Evolutionary conservation across 1,284 basidiomycete species (phyloP), one percentile per base, ranked within the genome.

Genomic region (Ceratobasidium sp.): DNA sequence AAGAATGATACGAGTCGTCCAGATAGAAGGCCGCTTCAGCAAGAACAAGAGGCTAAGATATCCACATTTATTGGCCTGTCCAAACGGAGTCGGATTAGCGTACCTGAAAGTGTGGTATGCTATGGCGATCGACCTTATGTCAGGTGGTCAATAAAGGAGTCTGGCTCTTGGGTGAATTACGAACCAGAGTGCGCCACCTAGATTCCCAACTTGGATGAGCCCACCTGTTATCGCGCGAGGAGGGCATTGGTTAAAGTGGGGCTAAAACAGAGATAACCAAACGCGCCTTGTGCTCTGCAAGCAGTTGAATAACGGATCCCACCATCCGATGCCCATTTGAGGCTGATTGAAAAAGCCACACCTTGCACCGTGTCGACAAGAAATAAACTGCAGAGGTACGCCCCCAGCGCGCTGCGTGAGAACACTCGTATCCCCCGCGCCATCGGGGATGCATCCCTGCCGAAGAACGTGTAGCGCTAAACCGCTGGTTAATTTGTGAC

Each of bases 71-170:
- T 33, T 38, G 4, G 8, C 38, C 38, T 12, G 8, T 16, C 30
- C 3, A 12, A 60, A 23, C 4, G 10, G 12, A 33, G 35, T 27
- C 30, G 35, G 3, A 35, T 10, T 27, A 8, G 57, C 57, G 10
- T 18, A 60, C 57, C 57, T 60, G 33, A 60, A 60, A 33, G 57
- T 60, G 33, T 60, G 35, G 54, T 41, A n/a, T 0, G 69, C 69
- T 18, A 73, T 73, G 12, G 57, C 69, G 38, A 73, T 55, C 30
- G 69, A 73, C 69, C 69, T 71, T n/a, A n/a, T n/a, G n/a, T n/a
- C n/a, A n/a, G n/a, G n/a, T n/a, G n/a, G n/a, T n/a, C n/a, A n/a
- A n/a, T n/a, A n/a, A n/a, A n/a, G n/a, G n/a, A n/a, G n/a, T n/a
- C n/a, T n/a, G n/a, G n/a, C n/a, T n/a, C n/a, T n/a, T n/a, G n/a